Evolutionary conservation across 495 filamentous ascomycete genomes (phyloP).

Genomic region (Amphirosellinia nigrospora): DNA sequence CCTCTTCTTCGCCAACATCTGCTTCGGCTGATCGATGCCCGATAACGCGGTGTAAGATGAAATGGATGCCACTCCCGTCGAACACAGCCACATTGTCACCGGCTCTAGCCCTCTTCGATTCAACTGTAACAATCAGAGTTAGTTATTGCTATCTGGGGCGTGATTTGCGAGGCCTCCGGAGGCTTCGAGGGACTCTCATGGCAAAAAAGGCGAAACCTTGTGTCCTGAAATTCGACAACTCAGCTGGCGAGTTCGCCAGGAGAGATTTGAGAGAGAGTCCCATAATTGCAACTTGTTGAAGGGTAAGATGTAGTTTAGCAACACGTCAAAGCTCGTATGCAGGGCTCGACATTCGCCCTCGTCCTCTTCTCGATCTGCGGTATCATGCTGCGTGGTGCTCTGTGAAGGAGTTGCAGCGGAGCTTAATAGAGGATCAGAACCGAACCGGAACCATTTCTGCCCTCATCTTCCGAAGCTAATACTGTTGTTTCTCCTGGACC

Average conservation of each 20-base stretch:
- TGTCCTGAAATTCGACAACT: neutral
- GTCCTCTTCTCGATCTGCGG: neutral
- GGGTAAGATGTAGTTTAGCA: neutral
- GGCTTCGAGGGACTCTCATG: too few relatives aligned
- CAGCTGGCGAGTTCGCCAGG: neutral
- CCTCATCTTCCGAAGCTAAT: neutral
- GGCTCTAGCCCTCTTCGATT: neutral
- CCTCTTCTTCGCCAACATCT: neutral
- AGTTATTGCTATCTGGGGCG: too few relatives aligned
- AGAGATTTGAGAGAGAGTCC: neutral
- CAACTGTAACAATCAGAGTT: neutral
- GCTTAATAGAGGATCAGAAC: neutral
- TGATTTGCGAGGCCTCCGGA: too few relatives aligned
- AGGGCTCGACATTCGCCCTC: neutral
- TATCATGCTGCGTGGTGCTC: neutral
- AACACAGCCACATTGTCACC: neutral
- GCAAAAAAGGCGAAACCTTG: too few relatives aligned
- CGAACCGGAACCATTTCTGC: neutral
- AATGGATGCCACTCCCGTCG: neutral
- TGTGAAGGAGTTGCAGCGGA: neutral
- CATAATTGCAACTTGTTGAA: neutral
- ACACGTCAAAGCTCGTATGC: neutral
- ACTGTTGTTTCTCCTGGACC: neutral
- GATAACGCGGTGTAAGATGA: neutral
- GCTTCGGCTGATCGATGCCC: neutral